Base-by-base conservation (phyloP, 129 eudicot species). In the Scalesia atractyloides region DNA sequence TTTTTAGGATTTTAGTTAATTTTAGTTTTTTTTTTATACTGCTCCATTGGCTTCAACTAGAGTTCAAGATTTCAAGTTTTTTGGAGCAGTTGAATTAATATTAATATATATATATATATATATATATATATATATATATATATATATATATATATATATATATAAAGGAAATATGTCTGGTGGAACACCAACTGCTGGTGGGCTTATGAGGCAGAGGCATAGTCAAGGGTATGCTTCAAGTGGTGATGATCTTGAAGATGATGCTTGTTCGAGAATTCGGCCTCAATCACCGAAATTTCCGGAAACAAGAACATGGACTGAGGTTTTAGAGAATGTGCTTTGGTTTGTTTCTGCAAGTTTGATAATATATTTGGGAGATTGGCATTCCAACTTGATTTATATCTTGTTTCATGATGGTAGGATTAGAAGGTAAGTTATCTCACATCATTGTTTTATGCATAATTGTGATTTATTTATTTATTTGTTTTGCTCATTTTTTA, bases 211-310 rank as follows among this genome's bases (percentile, higher is more conserved):
- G 82, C 95, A 85, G 75, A 88, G 97, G 80, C 92, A 88, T 61
- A 88, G 97, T 63, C 91, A 86, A 75, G 97, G 95, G 4, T 88
- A 91, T 86, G 89, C 92, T 26, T 91, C 97, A 15, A 83, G 97
- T 56, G 85, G 95, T 17, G 97, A 91, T 73, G 97, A 91, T 68
- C 95, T 91, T 77, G 97, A 91, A 74, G 97, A 91, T 70, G 97
- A 91, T 78, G 97, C 97, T 2, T 85, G 97, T 80, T 91, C 97
- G 3, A 86, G 87, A 73, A 50, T 76, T 33, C 67, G 68, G 46
- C 51, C 84, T 68, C 78, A 75, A 53, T 61, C 85, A n/a, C 77
- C 87, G 56, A 17, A 73, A 7, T 78, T 82, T 73, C 88, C 92
- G 0, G 66, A 68, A 50, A 83, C 83, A 0, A 74, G 86, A 69